These are phyloP conservation scores for Fusarium sublunatum DNA, from an alignment of 2,329 filamentous ascomycete species.

Conservation along the genomic window DNA sequence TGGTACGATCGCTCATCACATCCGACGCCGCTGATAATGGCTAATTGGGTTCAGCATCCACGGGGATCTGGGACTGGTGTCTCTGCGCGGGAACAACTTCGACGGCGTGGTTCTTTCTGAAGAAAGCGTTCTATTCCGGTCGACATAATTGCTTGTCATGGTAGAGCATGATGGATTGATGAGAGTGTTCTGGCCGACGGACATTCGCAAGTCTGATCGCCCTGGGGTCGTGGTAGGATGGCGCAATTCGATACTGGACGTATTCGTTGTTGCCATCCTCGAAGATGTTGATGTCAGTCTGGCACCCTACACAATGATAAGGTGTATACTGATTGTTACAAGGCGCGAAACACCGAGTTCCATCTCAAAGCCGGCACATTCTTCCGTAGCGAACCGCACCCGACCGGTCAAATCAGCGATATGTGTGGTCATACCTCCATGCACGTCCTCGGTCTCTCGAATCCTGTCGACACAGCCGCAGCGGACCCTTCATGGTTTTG, in stretches of 20 bases:
- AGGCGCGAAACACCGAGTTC: conserved; percentile 85
- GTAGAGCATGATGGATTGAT: conserved; percentile 87
- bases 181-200: conserved; percentile 98
- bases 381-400: conserved; percentile 83
- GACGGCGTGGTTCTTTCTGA: conserved; percentile 94
- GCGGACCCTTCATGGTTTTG: conserved; percentile 76
- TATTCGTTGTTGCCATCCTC: conserved; percentile 89
- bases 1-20: conserved; percentile 67
- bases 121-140: conserved; percentile 46
- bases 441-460: conserved; percentile 87
- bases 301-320: not conserved
- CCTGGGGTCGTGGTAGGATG: conserved; percentile 93
- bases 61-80: conserved; percentile 81
- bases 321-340: conserved; percentile 42
- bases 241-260: conserved; percentile 90
- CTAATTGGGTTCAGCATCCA: conserved; percentile 73
- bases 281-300: conserved; percentile 86
- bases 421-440: conserved; percentile 85
- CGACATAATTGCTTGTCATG: conserved; percentile 63
- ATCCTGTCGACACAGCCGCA: conserved; percentile 64
- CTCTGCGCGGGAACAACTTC: conserved; percentile 94
- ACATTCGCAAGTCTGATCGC: conserved; percentile 76
- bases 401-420: conserved; percentile 82
- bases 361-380: conserved; percentile 86
- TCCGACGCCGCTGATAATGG: conserved; percentile 35